Percentiles rank a stretch among this genome's conserved stretches.
These are phyloP conservation scores for Lipomyces sp. DNA, from an alignment of 805 yeast species.

Conservation along the genomic window DNA sequence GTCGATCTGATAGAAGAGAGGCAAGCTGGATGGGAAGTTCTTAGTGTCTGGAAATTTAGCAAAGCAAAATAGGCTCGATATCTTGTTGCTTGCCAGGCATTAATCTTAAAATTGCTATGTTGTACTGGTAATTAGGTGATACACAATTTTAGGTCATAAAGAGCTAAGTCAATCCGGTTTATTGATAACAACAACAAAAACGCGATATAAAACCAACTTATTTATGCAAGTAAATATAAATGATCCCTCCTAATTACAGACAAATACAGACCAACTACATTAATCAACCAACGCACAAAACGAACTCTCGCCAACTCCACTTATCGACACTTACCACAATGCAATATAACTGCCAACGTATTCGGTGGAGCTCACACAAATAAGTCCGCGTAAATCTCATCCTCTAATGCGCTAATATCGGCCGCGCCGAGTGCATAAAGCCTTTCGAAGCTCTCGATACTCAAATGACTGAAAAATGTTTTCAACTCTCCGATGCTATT, in stretches of 20 bases:
- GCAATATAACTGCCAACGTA: background rate
- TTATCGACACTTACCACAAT: background rate
- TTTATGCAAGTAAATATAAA: slow-evolving; percentile 7
- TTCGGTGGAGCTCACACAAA: slow-evolving; percentile 9
- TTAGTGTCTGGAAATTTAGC: slow-evolving; percentile 70
- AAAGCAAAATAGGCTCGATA: background rate
- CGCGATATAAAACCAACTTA: background rate
- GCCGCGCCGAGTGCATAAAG: slow-evolving; percentile 27
- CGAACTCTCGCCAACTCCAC: background rate
- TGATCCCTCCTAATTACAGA: background rate
- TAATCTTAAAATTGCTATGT: background rate
- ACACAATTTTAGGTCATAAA: background rate
- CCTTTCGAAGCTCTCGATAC: slow-evolving; percentile 47
- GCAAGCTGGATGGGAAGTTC: slow-evolving; percentile 95
- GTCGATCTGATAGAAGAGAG: slow-evolving; percentile 61
- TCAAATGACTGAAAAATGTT: slow-evolving; percentile 67
- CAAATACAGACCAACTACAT: background rate
- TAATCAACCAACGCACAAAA: background rate
- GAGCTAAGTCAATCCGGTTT: background rate
- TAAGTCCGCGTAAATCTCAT: slow-evolving; percentile 32
- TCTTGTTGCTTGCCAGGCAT: background rate
- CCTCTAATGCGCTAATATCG: slow-evolving; percentile 24
- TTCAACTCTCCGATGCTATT: slow-evolving; percentile 55
- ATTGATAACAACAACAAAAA: background rate
- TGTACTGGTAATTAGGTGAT: background rate